Evolutionary conservation across 805 yeast species (phyloP).

Genomic region (Saccharomycopsis capsularis): DNA sequence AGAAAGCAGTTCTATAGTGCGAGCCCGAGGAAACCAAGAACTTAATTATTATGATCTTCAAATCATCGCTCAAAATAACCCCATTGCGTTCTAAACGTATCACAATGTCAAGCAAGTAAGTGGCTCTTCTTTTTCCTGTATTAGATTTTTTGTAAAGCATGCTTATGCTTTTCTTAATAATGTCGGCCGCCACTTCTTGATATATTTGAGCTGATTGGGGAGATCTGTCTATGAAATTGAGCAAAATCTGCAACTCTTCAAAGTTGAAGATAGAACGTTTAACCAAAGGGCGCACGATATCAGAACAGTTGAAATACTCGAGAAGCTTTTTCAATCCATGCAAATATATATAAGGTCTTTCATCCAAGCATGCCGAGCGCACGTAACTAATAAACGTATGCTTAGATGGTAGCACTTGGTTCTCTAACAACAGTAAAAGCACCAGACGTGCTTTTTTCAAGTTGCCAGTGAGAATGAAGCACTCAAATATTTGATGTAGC

Average conservation of each 20-base stretch:
- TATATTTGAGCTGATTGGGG: not conserved
- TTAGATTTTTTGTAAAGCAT: not conserved
- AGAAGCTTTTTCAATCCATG: slow-evolving; percentile 2
- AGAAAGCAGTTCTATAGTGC: too few relatives aligned
- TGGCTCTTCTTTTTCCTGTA: not conserved
- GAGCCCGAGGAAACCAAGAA: too few relatives aligned
- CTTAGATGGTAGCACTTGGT: slow-evolving; percentile 1
- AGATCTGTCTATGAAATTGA: slow-evolving; percentile 5
- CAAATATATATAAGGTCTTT: not conserved
- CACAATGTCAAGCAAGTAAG: slow-evolving; percentile 1
- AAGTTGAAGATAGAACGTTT: too few relatives aligned
- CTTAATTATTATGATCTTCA: too few relatives aligned
- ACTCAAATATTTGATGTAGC: not conserved
- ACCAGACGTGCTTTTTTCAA: not conserved
- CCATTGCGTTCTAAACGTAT: not conserved
- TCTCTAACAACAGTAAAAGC: not conserved
- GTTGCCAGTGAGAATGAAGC: not conserved
- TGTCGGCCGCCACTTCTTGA: not conserved
- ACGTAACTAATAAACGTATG: not conserved
- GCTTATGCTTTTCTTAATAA: not conserved
- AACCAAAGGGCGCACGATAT: not conserved
- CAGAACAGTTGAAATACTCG: not conserved
- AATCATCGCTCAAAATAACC: not conserved
- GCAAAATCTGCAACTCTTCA: slow-evolving; percentile 5
- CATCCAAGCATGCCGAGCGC: not conserved